Conservation (phyloP, 2,329 filamentous ascomycete genomes). For the Aspergillus costaricaensis region DNA sequence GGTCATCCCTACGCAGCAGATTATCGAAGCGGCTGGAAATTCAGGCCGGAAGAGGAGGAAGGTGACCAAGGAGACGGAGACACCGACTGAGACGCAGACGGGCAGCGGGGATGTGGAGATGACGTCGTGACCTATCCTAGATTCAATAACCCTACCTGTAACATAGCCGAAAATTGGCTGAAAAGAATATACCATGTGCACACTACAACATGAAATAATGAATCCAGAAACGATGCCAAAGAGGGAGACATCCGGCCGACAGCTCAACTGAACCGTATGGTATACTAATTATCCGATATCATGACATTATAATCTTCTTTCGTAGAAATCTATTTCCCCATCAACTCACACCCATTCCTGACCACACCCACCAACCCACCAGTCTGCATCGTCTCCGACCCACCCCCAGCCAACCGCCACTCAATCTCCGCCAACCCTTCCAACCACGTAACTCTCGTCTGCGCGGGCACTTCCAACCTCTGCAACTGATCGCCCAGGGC, state of each 20-base stretch:
- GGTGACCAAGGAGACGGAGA: constrained; percentile 38
- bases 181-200: not conserved
- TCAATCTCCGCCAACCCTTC: constrained; percentile 91
- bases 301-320: too few species aligned
- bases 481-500: constrained; percentile 79
- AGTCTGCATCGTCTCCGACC: constrained; percentile 84
- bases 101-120: constrained; percentile 33
- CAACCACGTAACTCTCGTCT: constrained; percentile 89
- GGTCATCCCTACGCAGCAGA: constrained; percentile 76
- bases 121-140: constrained; percentile 13
- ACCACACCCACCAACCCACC: constrained; percentile 90
- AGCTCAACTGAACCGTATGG: not conserved
- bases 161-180: not conserved
- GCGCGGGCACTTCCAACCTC: constrained; percentile 78
- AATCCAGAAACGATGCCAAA: too few species aligned
- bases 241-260: not conserved
- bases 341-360: constrained; percentile 79
- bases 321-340: constrained; percentile 36
- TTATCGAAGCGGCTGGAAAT: constrained; percentile 79
- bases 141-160: constrained; percentile 1
- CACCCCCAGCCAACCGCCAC: constrained; percentile 84
- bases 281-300: too few species aligned
- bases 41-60: constrained; percentile 68
- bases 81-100: constrained; percentile 21
- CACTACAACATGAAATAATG: not conserved